Evolutionary conservation across 179 eudicot genomes (phyloP).

Genomic region (Beta lomatogona): DNA sequence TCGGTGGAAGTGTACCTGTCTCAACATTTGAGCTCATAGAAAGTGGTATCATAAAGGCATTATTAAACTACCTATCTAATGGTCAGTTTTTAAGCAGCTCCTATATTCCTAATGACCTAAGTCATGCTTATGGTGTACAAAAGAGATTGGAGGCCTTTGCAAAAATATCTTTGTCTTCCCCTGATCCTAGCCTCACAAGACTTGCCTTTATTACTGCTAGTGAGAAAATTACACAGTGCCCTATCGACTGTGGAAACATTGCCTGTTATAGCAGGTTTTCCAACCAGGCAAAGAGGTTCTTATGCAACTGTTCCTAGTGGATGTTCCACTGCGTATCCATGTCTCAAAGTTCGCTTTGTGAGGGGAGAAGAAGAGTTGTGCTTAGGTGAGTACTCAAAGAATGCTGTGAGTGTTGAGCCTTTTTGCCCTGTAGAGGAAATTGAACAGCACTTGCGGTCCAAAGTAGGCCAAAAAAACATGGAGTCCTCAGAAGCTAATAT

Average conservation of each 20-base stretch:
- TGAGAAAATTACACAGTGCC: conserved; percentile 69
- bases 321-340: conserved; percentile 53
- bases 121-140: conserved; percentile 37
- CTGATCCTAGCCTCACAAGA: conserved; percentile 38
- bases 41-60: conserved; percentile 78
- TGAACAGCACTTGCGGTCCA: conserved; percentile 61
- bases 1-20: conserved; percentile 65
- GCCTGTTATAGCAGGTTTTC: conserved; percentile 55
- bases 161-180: conserved; percentile 50
- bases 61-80: conserved; percentile 62
- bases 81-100: conserved; percentile 40
- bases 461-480: conserved; percentile 42
- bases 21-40: conserved; percentile 94
- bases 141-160: conserved; percentile 75
- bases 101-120: conserved; percentile 22
- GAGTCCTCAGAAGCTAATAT: conserved; percentile 28
- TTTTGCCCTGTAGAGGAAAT: conserved; percentile 71
- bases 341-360: conserved; percentile 67
- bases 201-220: conserved; percentile 43
- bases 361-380: conserved; percentile 62
- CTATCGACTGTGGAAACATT: conserved; percentile 76
- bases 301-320: conserved; percentile 73
- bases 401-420: conserved; percentile 75
- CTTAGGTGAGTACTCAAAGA: conserved; percentile 57
- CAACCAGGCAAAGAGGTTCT: conserved; percentile 47